Evolutionary conservation across 1,284 basidiomycete species (phyloP).

Genomic region (Ustilago xerochloae): DNA sequence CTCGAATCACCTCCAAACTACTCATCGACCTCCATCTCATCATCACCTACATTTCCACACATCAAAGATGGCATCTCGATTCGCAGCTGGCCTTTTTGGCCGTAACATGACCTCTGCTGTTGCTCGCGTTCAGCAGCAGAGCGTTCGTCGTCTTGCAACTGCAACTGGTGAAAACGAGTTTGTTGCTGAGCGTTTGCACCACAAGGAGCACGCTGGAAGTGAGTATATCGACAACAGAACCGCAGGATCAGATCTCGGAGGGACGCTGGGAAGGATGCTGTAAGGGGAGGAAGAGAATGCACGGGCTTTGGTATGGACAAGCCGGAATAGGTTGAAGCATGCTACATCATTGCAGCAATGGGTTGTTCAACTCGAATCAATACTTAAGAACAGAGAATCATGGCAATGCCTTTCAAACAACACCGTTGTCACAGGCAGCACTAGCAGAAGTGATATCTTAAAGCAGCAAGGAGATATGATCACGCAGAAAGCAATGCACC

Average conservation of each 20-base stretch:
- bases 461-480: no score
- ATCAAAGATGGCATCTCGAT: slow-evolving; percentile 41
- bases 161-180: slow-evolving; percentile 53
- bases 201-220: slow-evolving; percentile 62
- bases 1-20: not conserved
- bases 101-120: slow-evolving; percentile 17
- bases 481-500: not conserved
- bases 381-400: no score
- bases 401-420: no score
- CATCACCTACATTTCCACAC: not conserved
- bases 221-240: slow-evolving; percentile 12
- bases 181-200: slow-evolving; percentile 49
- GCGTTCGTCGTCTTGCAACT: slow-evolving; percentile 25
- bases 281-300: no score
- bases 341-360: no score
- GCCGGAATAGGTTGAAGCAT: no score
- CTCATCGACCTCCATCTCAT: not conserved
- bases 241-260: not conserved
- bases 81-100: slow-evolving; percentile 38
- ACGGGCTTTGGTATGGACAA: no score
- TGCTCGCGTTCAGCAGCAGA: slow-evolving; percentile 16
- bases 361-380: no score
- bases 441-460: no score
- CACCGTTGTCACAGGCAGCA: no score
- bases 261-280: not conserved